A percentile compares a stretch with the other conserved stretches of the same genome.
Conservation (phyloP, 2,329 filamentous ascomycete genomes). For the Thelonectria olida region DNA sequence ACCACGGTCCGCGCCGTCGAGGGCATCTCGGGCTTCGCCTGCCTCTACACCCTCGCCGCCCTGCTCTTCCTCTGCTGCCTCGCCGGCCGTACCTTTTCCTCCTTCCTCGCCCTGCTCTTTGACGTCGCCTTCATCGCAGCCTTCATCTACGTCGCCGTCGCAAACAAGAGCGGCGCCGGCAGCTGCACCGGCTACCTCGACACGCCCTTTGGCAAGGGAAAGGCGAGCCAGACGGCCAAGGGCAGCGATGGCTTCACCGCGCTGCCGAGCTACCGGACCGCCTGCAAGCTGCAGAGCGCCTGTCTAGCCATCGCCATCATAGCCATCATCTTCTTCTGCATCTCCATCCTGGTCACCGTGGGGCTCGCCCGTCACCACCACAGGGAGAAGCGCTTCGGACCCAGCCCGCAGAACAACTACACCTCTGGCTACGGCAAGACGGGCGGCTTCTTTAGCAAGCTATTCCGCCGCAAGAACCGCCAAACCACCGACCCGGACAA, state of each 20-base stretch:
- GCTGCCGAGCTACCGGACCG: slow-evolving; percentile 58
- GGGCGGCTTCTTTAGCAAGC: slow-evolving; percentile 45
- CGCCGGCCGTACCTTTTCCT: slow-evolving; percentile 78
- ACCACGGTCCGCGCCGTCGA: slow-evolving; percentile 77
- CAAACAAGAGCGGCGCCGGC: slow-evolving; percentile 74
- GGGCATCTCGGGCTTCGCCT: slow-evolving; percentile 78
- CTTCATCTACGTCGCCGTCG: slow-evolving; percentile 83
- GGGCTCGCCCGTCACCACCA: slow-evolving; percentile 75
- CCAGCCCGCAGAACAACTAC: slow-evolving; percentile 60
- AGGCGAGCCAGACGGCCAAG: slow-evolving; percentile 60
- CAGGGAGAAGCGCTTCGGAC: slow-evolving; percentile 78
- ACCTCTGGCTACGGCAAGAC: slow-evolving; percentile 59
- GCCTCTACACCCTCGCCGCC: slow-evolving; percentile 79
- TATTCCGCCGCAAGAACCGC: slow-evolving; percentile 43
- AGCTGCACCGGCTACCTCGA: slow-evolving; percentile 69
- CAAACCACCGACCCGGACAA: slow-evolving; percentile 40
- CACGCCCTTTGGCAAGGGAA: slow-evolving; percentile 75
- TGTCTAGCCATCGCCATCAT: slow-evolving; percentile 82
- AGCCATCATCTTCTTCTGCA: slow-evolving; percentile 77
- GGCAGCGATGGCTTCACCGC: slow-evolving; percentile 56
- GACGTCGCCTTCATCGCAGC: slow-evolving; percentile 79
- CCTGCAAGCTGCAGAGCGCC: slow-evolving; percentile 81
- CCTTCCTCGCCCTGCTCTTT: slow-evolving; percentile 76
- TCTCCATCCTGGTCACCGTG: slow-evolving; percentile 76
- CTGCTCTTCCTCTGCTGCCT: slow-evolving; percentile 81